A percentile compares a stretch with the other conserved stretches of the same genome.
These are phyloP conservation scores for Picea mariana DNA, from an alignment of 83 land plant genomes.

Conservation along the genomic window DNA sequence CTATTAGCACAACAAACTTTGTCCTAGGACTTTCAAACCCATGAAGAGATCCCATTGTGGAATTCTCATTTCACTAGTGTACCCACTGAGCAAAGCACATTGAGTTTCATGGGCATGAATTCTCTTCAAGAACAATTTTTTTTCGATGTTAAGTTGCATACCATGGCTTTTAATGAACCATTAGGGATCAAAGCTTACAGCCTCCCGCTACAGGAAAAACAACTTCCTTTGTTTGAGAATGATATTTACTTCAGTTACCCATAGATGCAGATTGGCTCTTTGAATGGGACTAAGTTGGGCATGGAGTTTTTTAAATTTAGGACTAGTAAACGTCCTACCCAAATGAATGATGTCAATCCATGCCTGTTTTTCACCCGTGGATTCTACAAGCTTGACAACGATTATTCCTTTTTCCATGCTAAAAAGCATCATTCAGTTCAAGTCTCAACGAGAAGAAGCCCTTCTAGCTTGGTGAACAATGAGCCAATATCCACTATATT, in stretches of 20 bases:
- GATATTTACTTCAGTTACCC: constrained; percentile 5
- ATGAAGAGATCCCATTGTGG: not conserved
- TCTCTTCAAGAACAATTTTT: too few relatives aligned
- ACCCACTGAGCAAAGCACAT: not conserved
- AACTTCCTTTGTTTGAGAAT: not conserved
- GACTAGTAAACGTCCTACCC: not conserved
- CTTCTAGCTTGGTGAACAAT: too few relatives aligned
- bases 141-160: too few relatives aligned
- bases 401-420: too few relatives aligned
- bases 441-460: too few relatives aligned
- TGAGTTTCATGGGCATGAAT: too few relatives aligned
- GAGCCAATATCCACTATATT: too few relatives aligned
- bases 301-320: not conserved
- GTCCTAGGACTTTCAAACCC: not conserved
- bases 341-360: constrained; percentile 33
- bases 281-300: not conserved
- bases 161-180: too few relatives aligned
- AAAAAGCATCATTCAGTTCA: too few relatives aligned
- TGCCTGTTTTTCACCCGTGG: constrained; percentile 81
- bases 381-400: not conserved
- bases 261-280: not conserved
- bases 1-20: constrained; percentile 4
- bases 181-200: too few relatives aligned
- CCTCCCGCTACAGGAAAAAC: not conserved
- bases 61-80: not conserved